phyloP scores from a whole-genome alignment of 1,139 yeast species.

The Pichia sp. region DNA sequence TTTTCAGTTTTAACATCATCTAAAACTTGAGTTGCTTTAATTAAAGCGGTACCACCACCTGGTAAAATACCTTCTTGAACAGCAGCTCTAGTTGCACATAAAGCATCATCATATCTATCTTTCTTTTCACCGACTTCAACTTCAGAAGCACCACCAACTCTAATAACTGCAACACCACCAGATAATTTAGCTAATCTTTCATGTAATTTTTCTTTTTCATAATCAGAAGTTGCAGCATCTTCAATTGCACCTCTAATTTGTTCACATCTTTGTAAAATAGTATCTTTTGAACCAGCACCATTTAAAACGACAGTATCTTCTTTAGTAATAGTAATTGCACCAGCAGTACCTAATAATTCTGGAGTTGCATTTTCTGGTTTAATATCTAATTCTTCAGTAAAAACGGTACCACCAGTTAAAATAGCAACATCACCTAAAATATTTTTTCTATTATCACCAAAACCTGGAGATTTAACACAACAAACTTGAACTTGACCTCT shows the following conservation, averaged over 20 bases:
- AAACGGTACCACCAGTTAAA: conserved; percentile 95
- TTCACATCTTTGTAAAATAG: conserved; percentile 87
- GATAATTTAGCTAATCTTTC: conserved; percentile 97
- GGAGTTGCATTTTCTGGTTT: conserved; percentile 95
- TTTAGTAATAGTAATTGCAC: conserved; percentile 89
- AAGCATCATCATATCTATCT: conserved; percentile 98
- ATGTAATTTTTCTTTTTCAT: conserved; percentile 96
- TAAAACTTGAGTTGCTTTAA: conserved; percentile 85
- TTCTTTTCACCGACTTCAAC: conserved; percentile 99
- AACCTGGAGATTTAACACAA: conserved; percentile 99
- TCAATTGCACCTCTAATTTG: conserved; percentile 86
- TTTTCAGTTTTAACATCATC: conserved; percentile 77
- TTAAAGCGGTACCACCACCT: conserved; percentile 99
- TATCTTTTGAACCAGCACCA: conserved; percentile 92
- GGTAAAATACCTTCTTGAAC: conserved; percentile 99
- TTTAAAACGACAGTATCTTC: conserved; percentile 95
- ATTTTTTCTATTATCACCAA: conserved; percentile 99
- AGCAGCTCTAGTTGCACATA: conserved; percentile 99
- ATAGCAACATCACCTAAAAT: conserved; percentile 96
- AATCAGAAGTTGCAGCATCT: conserved; percentile 74
- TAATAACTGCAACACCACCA: conserved; percentile 98
- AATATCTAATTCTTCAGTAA: conserved; percentile 96
- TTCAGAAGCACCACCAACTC: conserved; percentile 98
- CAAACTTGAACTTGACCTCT: conserved; percentile 99
- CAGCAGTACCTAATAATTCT: conserved; percentile 89